Evolutionary conservation across 306 rosid species (phyloP).

Genomic region (Lupinus albus): DNA sequence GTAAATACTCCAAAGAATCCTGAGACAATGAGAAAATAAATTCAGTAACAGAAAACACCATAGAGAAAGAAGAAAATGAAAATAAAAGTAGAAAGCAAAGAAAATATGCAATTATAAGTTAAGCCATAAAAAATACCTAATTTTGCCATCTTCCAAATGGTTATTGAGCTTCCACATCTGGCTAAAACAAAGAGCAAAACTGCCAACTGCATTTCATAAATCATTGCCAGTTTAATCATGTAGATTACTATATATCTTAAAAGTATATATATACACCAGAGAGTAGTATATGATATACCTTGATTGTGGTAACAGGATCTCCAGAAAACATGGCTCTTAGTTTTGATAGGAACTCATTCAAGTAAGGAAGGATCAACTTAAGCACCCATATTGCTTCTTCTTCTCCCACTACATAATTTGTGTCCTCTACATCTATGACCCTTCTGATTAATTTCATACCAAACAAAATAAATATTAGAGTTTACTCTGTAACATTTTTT

Average conservation of each 20-base stretch:
- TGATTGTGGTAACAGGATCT: conserved; percentile 78
- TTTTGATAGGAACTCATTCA: conserved; percentile 66
- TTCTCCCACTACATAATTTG: conserved; percentile 64
- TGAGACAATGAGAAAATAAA: conserved; percentile 40
- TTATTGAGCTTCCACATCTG: conserved; percentile 76
- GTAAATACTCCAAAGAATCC: conserved; percentile 81
- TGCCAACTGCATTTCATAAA: conserved; percentile 62
- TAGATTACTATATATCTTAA: background rate
- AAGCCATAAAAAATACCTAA: conserved; percentile 47
- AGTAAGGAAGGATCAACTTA: conserved; percentile 65
- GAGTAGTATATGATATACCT: conserved; percentile 44
- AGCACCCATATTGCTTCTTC: conserved; percentile 72
- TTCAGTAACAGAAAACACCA: conserved; percentile 1
- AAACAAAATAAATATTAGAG: conserved; percentile 33
- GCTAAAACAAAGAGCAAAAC: conserved; percentile 76
- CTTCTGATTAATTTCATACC: conserved; percentile 50
- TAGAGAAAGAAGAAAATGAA: background rate
- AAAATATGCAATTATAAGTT: background rate
- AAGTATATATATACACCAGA: background rate
- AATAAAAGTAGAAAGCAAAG: background rate
- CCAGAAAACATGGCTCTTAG: conserved; percentile 78
- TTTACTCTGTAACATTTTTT: background rate
- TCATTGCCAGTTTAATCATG: background rate
- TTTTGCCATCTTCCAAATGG: conserved; percentile 79
- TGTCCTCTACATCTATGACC: conserved; percentile 48